Evolutionary conservation across 164 flowering plant genomes (phyloP), one percentile per base, ranked within the genome.

Genomic region (Paratinospora sagittata): DNA sequence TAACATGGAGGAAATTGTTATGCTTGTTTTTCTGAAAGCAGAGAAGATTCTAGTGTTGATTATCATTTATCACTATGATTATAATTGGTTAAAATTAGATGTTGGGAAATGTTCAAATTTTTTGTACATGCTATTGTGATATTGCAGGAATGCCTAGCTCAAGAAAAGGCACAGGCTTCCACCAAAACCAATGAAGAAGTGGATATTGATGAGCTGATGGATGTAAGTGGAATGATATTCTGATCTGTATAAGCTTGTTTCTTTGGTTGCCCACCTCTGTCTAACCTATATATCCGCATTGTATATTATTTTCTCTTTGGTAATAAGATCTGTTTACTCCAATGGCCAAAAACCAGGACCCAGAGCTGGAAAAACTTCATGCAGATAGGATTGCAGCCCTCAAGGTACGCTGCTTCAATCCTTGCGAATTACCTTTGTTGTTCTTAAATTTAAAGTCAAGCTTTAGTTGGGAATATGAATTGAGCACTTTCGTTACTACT

Each of bases 341-440:
- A 9, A 67, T 72, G 34, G 67, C 24, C 72, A 41, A 57, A 30
- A 71, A 27, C 47, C 74, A 91, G 98, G 98, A 95, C 74, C 98
- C 98, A 23, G 98, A 95, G 85, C 85, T 95, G 75, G 98, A 95
- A 82, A 92, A 87, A 70, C 77, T 95, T 79, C 97, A 95, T 70
- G 94, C 97, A 0, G 97, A 95, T 65, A 84, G 98, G 82, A 95
- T 95, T 73, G 91, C 93, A 41, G 84, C 96, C 66, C 90, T 92
- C 65, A 90, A 88, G 98, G 98, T 90, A n/a, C 55, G 81, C 55
- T 24, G 47, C 39, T 43, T 55, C 30, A 8, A 0, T 43, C 71
- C 8, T 19, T 67, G n/a, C 3, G 27, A 66, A 24, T 43, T 4
- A 27, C 27, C 62, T 23, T 23, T 30, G 39, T 14, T 33, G n/a